These are phyloP conservation scores for Pythium dissotocum DNA, from an alignment of 352 stramenopile genomes.

Conservation along the genomic window DNA sequence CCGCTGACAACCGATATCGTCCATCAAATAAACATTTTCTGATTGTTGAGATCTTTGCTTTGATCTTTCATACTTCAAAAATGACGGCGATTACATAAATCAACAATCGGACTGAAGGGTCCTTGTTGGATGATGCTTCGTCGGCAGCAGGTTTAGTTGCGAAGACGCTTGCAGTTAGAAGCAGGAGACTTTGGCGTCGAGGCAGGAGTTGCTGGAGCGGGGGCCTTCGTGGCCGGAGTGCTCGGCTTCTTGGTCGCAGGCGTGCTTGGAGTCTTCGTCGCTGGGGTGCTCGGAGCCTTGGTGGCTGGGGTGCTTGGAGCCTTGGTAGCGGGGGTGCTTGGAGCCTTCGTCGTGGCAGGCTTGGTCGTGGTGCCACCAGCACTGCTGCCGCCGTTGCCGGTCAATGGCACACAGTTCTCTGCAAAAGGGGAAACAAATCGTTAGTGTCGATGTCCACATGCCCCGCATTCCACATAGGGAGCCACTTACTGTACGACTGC, in stretches of 20 bases:
- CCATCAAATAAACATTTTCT: neutral
- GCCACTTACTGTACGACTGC: constrained; percentile 15
- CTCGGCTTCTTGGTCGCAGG: neutral
- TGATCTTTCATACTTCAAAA: neutral
- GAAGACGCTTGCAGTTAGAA: constrained; percentile 3
- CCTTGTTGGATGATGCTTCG: no score
- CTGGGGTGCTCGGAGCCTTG: neutral
- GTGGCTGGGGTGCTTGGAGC: neutral
- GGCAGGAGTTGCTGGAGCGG: neutral
- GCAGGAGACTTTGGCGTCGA: neutral
- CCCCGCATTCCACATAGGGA: neutral
- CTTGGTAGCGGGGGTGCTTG: constrained; percentile 1
- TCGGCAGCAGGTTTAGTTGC: neutral
- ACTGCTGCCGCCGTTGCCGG: constrained; percentile 16
- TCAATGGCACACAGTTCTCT: constrained; percentile 27
- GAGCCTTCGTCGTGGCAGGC: constrained; percentile 1
- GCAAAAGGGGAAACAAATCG: neutral
- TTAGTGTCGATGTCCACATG: neutral
- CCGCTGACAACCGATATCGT: neutral
- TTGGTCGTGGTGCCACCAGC: neutral
- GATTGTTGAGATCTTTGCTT: neutral
- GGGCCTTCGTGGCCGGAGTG: neutral
- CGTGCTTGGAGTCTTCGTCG: neutral
- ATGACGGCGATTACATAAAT: neutral
- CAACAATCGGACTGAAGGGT: neutral